A percentile compares a stretch with the other conserved stretches of the same genome.
These are phyloP conservation scores for Hyphopichia fennica DNA, from an alignment of 1,139 yeast species.

Conservation along the genomic window DNA sequence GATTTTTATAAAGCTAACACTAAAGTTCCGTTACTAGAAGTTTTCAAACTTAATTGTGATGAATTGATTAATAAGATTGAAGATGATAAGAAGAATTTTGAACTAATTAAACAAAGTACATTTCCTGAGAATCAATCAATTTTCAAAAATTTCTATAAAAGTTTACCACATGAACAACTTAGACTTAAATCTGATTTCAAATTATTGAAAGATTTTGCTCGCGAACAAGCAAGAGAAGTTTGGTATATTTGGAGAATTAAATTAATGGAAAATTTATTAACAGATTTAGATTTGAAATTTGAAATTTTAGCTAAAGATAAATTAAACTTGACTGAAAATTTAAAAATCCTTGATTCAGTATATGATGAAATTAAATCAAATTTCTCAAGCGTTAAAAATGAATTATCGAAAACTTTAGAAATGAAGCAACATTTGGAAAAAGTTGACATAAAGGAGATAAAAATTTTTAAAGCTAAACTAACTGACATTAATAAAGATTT, in stretches of 20 bases:
- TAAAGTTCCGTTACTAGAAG: constrained; percentile 41
- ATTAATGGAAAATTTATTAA: constrained; percentile 35
- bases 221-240: constrained; percentile 49
- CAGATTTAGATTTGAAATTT: constrained; percentile 33
- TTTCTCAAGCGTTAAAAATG: constrained; percentile 17
- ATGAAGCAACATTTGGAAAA: constrained; percentile 18
- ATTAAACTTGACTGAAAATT: constrained; percentile 18
- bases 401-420: constrained; percentile 20
- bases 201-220: constrained; percentile 47
- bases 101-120: constrained; percentile 44
- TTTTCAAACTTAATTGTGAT: constrained; percentile 51
- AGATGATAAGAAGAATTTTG: constrained; percentile 47
- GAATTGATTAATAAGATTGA: constrained; percentile 52
- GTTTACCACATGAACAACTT: constrained; percentile 35
- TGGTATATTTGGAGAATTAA: constrained; percentile 64
- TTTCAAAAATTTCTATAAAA: constrained; percentile 46
- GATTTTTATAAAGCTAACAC: constrained; percentile 36
- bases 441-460: constrained; percentile 16
- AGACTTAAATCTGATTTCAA: constrained; percentile 44
- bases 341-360: constrained; percentile 18
- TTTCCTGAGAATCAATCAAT: constrained; percentile 48
- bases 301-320: constrained; percentile 27
- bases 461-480: constrained; percentile 14
- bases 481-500: constrained; percentile 8
- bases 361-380: constrained; percentile 12